Evolutionary conservation across 2,329 filamentous ascomycete species (phyloP).

Genomic region (Tympanopsis confertula): DNA sequence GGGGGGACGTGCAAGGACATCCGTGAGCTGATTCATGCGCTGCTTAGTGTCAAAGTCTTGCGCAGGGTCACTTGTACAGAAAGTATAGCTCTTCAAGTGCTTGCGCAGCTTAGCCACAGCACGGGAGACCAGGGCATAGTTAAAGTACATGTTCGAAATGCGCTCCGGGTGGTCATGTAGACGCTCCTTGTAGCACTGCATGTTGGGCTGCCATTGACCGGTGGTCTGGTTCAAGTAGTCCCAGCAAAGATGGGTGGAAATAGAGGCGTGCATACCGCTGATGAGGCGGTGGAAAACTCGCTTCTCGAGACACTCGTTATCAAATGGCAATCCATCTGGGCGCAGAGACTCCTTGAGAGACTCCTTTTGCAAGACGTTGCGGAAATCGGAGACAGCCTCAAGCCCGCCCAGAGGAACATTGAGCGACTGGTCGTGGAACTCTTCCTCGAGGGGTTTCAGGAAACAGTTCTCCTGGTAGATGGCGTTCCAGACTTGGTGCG

Average conservation of each 20-base stretch:
- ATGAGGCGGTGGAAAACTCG: slow-evolving; percentile 95
- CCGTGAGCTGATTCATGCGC: slow-evolving; percentile 68
- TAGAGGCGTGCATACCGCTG: slow-evolving; percentile 96
- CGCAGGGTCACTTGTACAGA: slow-evolving; percentile 73
- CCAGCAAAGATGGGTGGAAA: slow-evolving; percentile 91
- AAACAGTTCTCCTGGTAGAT: slow-evolving; percentile 98
- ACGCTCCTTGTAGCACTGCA: slow-evolving; percentile 78
- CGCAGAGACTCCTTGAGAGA: slow-evolving; percentile 50
- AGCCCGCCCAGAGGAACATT: slow-evolving; percentile 25
- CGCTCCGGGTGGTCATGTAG: slow-evolving; percentile 78
- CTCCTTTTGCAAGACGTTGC: slow-evolving; percentile 45
- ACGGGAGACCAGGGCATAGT: slow-evolving; percentile 89
- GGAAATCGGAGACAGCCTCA: slow-evolving; percentile 48
- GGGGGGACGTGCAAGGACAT: slow-evolving; percentile 55
- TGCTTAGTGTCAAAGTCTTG: slow-evolving; percentile 71
- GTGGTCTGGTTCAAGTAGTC: slow-evolving; percentile 93
- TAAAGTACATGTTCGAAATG: slow-evolving; percentile 96
- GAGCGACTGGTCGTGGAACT: slow-evolving; percentile 42
- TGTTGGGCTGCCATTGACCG: slow-evolving; percentile 82
- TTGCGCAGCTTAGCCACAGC: slow-evolving; percentile 81
- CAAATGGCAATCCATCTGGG: slow-evolving; percentile 47
- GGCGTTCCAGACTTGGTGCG: slow-evolving; percentile 87
- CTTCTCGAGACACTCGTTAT: slow-evolving; percentile 94
- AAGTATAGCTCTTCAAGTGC: slow-evolving; percentile 56
- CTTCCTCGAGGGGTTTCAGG: slow-evolving; percentile 51